A percentile compares a stretch with the other conserved stretches of the same genome.
phyloP scores from a whole-genome alignment of 2,329 filamentous ascomycete genomes.

The Fusarium caatingaense region DNA sequence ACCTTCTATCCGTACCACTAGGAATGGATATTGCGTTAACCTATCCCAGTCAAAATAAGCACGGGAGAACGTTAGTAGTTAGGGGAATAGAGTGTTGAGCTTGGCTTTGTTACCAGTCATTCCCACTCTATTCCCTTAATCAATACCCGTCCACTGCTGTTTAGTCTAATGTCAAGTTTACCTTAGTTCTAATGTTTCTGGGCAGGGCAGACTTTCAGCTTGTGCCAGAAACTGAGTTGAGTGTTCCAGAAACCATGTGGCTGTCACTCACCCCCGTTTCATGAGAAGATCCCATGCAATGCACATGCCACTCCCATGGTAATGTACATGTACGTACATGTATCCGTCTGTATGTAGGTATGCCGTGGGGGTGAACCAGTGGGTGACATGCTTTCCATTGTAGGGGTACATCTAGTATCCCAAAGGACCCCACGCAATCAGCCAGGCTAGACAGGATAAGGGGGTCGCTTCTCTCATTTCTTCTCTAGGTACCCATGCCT shows the following conservation, averaged over 20 bases:
- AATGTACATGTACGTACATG: neutral
- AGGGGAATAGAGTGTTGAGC: neutral
- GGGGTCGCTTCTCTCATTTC: conserved; percentile 1
- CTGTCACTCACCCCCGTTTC: conserved; percentile 19
- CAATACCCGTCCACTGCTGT: neutral
- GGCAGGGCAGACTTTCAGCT: conserved; percentile 11
- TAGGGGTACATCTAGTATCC: neutral
- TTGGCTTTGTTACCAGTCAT: neutral
- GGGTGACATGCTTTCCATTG: neutral
- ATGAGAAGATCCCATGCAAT: conserved; percentile 24
- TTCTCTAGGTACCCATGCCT: neutral
- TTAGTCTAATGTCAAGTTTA: neutral
- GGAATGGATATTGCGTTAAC: neutral
- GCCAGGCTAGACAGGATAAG: neutral
- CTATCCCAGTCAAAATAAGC: conserved; percentile 3
- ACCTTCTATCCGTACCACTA: neutral
- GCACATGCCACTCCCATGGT: conserved; percentile 10
- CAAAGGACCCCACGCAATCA: neutral
- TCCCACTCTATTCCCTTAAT: neutral
- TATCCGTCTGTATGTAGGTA: neutral
- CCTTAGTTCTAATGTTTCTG: neutral
- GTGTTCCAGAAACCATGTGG: conserved; percentile 34
- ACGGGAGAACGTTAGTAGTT: neutral
- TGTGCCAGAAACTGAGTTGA: conserved; percentile 1
- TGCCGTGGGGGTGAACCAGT: conserved; percentile 5